Conservation (phyloP, 2,329 filamentous ascomycete genomes). For the Trichophyton verrucosum region DNA sequence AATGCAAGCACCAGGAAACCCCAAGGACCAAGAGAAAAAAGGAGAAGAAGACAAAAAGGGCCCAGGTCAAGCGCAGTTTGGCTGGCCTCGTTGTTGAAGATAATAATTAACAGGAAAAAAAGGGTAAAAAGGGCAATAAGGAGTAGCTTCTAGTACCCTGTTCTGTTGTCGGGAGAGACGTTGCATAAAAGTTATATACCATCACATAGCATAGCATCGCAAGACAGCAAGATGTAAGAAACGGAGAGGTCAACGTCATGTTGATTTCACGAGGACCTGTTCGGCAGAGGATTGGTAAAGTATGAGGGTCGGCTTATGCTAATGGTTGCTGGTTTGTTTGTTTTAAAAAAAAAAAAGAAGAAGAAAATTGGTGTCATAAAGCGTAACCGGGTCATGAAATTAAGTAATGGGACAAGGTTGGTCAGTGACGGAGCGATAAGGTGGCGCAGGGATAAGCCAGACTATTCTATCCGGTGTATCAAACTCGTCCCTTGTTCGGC, state of each 20-base stretch:
- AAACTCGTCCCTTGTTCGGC: neutral
- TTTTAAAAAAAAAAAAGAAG: neutral
- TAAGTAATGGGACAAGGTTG: neutral
- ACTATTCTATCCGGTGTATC: neutral
- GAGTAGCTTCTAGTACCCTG: neutral
- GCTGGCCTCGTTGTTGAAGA: neutral
- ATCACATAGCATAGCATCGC: neutral
- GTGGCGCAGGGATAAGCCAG: slow-evolving; percentile 1
- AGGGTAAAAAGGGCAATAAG: neutral
- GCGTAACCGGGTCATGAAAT: slow-evolving; percentile 5
- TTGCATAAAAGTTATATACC: neutral
- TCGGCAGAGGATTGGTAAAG: neutral
- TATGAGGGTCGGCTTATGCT: neutral
- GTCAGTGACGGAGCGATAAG: neutral
- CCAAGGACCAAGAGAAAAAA: neutral
- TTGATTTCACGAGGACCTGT: neutral
- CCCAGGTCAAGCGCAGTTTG: neutral
- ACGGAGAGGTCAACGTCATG: neutral
- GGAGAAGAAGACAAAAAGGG: neutral
- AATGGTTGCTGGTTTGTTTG: slow-evolving; percentile 2
- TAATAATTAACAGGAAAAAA: neutral
- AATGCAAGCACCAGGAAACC: neutral
- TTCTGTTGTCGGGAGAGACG: neutral
- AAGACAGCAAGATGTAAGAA: neutral
- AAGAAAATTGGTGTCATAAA: neutral